Evolutionary conservation across 2,329 filamentous ascomycete species (phyloP).

Genomic region (Apiospora marii): DNA sequence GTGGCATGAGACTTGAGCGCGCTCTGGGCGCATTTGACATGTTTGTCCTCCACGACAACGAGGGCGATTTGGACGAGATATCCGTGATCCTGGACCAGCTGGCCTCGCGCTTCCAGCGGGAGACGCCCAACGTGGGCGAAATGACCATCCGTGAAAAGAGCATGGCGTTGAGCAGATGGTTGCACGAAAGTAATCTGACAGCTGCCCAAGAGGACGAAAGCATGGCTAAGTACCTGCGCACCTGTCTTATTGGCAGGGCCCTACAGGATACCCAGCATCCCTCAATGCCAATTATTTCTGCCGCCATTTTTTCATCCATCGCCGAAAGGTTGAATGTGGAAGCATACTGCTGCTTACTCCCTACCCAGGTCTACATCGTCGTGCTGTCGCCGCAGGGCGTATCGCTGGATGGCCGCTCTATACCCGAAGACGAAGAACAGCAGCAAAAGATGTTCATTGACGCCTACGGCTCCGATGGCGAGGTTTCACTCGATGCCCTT

Average conservation of each 20-base stretch:
- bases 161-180: conserved; percentile 70
- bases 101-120: conserved; percentile 70
- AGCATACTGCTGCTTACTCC: conserved; percentile 81
- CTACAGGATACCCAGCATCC: conserved; percentile 76
- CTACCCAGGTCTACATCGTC: conserved; percentile 85
- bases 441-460: conserved; percentile 79
- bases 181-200: conserved; percentile 72
- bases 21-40: conserved; percentile 87
- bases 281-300: conserved; percentile 85
- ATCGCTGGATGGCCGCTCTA: conserved; percentile 63
- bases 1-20: conserved; percentile 69
- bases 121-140: conserved; percentile 55
- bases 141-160: conserved; percentile 74
- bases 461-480: conserved; percentile 75
- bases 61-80: conserved; percentile 74
- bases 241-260: conserved; percentile 87
- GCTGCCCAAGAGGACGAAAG: conserved; percentile 71
- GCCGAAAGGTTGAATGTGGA: conserved; percentile 77
- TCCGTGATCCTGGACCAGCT: conserved; percentile 62
- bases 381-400: conserved; percentile 68
- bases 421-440: conserved; percentile 49
- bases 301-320: conserved; percentile 84
- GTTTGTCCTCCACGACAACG: conserved; percentile 79
- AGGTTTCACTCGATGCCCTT: conserved; percentile 69
- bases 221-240: conserved; percentile 81